phyloP scores from a whole-genome alignment of 2,329 filamentous ascomycete species.

The Cladosporium sp. region DNA sequence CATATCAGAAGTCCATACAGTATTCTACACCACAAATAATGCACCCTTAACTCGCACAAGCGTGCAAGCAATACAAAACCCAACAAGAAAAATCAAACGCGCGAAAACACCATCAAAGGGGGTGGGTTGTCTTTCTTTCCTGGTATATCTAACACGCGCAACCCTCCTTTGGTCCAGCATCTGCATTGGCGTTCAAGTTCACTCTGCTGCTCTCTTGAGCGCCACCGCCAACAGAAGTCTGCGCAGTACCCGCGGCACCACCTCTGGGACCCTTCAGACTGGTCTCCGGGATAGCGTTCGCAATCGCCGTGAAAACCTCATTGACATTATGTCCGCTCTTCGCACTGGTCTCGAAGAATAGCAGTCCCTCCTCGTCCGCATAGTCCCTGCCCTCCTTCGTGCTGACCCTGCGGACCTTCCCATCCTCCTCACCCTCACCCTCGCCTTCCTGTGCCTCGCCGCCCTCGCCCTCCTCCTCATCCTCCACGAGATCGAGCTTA shows the following conservation, averaged over 20 bases:
- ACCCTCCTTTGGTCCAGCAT: slow-evolving; percentile 76
- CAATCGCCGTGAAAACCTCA: slow-evolving; percentile 96
- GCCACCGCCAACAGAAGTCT: slow-evolving; percentile 48
- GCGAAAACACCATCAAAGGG: no score
- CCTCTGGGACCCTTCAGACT: slow-evolving; percentile 84
- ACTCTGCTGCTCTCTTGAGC: slow-evolving; percentile 66
- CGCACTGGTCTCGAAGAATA: slow-evolving; percentile 98
- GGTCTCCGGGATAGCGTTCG: slow-evolving; percentile 95
- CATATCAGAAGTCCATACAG: no score
- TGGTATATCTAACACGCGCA: slow-evolving; percentile 67
- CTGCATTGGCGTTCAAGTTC: slow-evolving; percentile 61
- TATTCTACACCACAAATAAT: no score
- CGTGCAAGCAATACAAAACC: no score
- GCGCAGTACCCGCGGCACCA: slow-evolving; percentile 47
- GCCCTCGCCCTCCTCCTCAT: slow-evolving; percentile 37
- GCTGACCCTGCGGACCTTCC: slow-evolving; percentile 79
- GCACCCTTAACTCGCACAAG: no score
- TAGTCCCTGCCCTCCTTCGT: slow-evolving; percentile 90
- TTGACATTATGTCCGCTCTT: slow-evolving; percentile 94
- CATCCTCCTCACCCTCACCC: slow-evolving; percentile 45
- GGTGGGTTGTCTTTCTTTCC: neutral
- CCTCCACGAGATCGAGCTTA: slow-evolving; percentile 77
- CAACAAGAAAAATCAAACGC: no score
- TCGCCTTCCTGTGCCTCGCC: slow-evolving; percentile 48
- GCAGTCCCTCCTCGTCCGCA: slow-evolving; percentile 85